Conservation (phyloP, 2,329 filamentous ascomycete genomes). For the Neonectria magnoliae region DNA sequence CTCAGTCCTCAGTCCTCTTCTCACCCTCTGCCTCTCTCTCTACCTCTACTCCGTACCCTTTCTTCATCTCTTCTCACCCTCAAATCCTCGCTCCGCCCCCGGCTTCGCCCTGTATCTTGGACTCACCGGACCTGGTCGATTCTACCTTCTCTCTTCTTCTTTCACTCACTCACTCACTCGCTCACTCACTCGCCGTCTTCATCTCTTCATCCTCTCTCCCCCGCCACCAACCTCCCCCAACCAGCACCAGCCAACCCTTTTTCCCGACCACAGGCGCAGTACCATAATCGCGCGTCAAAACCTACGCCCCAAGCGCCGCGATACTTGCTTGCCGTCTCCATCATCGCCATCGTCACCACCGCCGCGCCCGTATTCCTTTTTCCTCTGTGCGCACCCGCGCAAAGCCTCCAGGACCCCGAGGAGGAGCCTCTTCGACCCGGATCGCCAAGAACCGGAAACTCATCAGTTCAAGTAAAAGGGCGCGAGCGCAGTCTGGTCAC, state of each 20-base stretch:
- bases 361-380: conserved; percentile 15
- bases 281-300: conserved; percentile 48
- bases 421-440: conserved; percentile 20
- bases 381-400: conserved; percentile 16
- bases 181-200: conserved; percentile 15
- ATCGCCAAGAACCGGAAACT: conserved; percentile 2
- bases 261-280: conserved; percentile 42
- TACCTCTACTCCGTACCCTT: conserved; percentile 7
- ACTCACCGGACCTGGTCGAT: conserved; percentile 19
- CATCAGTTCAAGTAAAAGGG: conserved; percentile 16
- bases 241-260: conserved; percentile 27
- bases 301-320: conserved; percentile 45
- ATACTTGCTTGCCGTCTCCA: conserved; percentile 28
- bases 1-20: conserved; percentile 14
- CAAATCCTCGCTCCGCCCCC: conserved; percentile 31
- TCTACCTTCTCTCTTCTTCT: conserved; percentile 28
- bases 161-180: conserved; percentile 4
- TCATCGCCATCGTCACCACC: conserved; percentile 29
- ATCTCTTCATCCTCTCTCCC: not conserved
- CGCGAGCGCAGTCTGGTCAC: conserved; percentile 39
- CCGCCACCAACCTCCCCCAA: conserved; percentile 37
- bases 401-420: conserved; percentile 23
- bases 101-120: conserved; percentile 34
- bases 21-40: conserved; percentile 30
- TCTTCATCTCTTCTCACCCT: conserved; percentile 33